Conservation (phyloP, 2,329 filamentous ascomycete genomes). For the Fusarium fujikuroi region DNA sequence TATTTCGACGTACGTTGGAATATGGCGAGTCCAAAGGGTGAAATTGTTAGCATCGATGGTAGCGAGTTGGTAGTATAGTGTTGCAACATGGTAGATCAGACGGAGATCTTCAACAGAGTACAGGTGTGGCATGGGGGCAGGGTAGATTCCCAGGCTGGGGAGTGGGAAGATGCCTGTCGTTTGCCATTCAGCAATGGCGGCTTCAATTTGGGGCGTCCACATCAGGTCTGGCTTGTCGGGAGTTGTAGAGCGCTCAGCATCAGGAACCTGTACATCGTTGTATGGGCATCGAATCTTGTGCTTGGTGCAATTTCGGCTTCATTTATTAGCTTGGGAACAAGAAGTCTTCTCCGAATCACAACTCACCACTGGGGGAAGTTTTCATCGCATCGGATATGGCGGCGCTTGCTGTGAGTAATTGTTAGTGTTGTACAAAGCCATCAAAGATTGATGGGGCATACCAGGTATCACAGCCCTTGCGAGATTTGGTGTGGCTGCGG, state of each 20-base stretch:
- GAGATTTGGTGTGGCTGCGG: conserved; percentile 94
- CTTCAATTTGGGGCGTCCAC: conserved; percentile 88
- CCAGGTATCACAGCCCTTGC: conserved; percentile 98
- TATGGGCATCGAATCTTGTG: conserved; percentile 99
- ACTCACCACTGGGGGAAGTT: conserved; percentile 95
- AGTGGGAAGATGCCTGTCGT: conserved; percentile 87
- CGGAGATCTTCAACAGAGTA: conserved; percentile 83
- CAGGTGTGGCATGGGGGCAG: conserved; percentile 76
- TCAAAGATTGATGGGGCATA: conserved; percentile 47
- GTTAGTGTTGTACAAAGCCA: conserved; percentile 11
- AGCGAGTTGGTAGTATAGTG: conserved; percentile 85
- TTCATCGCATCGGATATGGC: conserved; percentile 98
- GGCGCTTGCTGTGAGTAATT: conserved; percentile 72
- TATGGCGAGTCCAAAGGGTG: conserved; percentile 91
- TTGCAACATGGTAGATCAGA: conserved; percentile 89
- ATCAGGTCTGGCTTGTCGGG: conserved; percentile 77
- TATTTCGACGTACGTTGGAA: conserved; percentile 78
- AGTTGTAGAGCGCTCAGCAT: conserved; percentile 69
- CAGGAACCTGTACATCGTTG: conserved; percentile 80
- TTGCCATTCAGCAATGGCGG: conserved; percentile 84
- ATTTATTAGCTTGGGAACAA: conserved; percentile 14
- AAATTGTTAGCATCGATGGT: conserved; percentile 82
- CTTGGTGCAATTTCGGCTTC: conserved; percentile 96
- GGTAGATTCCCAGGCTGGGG: conserved; percentile 80
- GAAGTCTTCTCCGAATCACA: background rate